Base-by-base conservation (phyloP, 441 rosid genomes). In the Bruguiera hainesii region DNA sequence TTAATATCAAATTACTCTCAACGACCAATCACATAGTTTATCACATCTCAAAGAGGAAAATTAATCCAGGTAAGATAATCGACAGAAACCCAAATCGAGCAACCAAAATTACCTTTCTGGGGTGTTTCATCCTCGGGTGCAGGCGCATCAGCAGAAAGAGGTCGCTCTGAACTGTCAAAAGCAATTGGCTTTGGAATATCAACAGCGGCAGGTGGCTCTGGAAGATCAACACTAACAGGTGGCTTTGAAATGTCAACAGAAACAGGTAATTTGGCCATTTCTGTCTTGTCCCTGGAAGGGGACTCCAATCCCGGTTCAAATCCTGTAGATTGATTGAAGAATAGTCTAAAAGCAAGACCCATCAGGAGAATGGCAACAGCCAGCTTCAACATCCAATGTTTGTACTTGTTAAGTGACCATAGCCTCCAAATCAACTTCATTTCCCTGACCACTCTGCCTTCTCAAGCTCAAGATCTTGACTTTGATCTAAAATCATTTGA, bases 321-420 rank as follows among this genome's bases (percentile, higher is more conserved):
- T 35, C 78, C 87, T 35, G 66, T 21, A 29, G 84, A 84, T 66
- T 80, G 82, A 69, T 75, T 70, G 35, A 74, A 76, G 76, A 89
- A 75, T 64, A 91, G 76, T 67, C 86, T 74, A 65, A 89, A 80
- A 64, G 83, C 90, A 53, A 90, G 68, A 81, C 81, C 84, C 42
- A 80, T 46, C 30, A 86, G 70, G 29, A 95, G 77, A 73, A 80
- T 25, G 21, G 81, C 73, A 35, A 83, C 73, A 20, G 78, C 79
- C 31, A 92, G 73, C 83, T 83, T 90, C 56, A 90, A 69, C 25
- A 87, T 58, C 70, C 84, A 70, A 67, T 84, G 78, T 67, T 78
- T 78, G 71, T 81, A 77, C 79, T 75, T 81, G 73, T 64, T 78
- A 33, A 65, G 56, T 16, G 86, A 73, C 71, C 76, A 67, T 42